Base-by-base conservation (phyloP, 2,329 filamentous ascomycete genomes). In the Scortechinia acanthostroma region DNA sequence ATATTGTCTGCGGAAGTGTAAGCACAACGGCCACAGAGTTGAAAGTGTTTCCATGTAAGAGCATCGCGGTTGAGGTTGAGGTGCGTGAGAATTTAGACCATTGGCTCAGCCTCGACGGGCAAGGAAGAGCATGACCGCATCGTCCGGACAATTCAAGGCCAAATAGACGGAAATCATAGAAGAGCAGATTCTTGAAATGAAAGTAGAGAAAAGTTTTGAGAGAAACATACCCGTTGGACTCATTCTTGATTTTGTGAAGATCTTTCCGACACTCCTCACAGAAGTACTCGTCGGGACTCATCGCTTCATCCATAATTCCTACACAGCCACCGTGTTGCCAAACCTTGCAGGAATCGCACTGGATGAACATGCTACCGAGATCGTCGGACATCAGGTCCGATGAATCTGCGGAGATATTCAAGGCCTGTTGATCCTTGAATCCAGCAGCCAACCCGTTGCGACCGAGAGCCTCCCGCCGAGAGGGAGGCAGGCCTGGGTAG, bases 241-340 rank as follows among this genome's bases (percentile, higher is more conserved):
- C 87, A 45, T 75, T 80, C 55, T 82, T 83, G 51, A 95, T 83
- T 59, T 83, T 89, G 71, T 98, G 93, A 44, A 95, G 75, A 60
- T 95, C 90, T 60, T 90, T 90, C 52, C 87, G 83, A 67, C 93
- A 98, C 63, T 89, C 79, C 68, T 98, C 93, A 67, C 93, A 98
- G 60, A 93, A 98, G 69, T 98, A 98, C 64, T 97, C 91, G 45
- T 97, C 91, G 6, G 93, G 93, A 52, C 88, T 91, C 61, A 86
- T 84, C 53, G 88, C 85, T 64, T 95, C 91, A 53, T 93, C 93
- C 70, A 95, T 90, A 58, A 98, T 95, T 49, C 93, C 91, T 48
- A 98, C 91, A 59, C 93, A 98, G 49, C 91, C 91, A 56, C 93
- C 93, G 62, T 98, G 93, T 63, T 98, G 93, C 93, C 91, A 98